Evolutionary conservation across 1,139 yeast species (phyloP).

Genomic region (Blastobotrys proliferans): DNA sequence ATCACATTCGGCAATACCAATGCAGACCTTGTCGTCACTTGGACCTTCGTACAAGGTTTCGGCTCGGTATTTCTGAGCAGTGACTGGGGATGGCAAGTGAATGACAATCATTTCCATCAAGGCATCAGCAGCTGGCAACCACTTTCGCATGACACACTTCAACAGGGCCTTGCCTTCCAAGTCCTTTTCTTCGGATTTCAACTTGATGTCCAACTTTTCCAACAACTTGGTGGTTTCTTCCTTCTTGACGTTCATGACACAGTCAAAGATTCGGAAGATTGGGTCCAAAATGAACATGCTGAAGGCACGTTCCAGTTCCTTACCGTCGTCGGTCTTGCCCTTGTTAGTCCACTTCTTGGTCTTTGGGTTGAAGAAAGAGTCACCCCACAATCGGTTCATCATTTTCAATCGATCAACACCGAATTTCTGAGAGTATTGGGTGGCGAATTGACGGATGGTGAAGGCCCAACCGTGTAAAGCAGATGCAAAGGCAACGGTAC

Average conservation of each 20-base stretch:
- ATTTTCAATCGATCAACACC: constrained; percentile 98
- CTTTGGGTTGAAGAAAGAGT: constrained; percentile 99
- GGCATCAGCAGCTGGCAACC: constrained; percentile 99
- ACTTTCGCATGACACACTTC: constrained; percentile 98
- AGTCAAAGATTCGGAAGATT: constrained; percentile 93
- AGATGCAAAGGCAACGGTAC: constrained; percentile 99
- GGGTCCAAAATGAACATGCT: constrained; percentile 99
- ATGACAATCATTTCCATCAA: constrained; percentile 97
- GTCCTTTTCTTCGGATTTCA: constrained; percentile 94
- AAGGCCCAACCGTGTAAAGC: constrained; percentile 99
- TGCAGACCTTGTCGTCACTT: constrained; percentile 84
- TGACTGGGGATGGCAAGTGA: constrained; percentile 99
- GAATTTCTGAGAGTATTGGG: constrained; percentile 97
- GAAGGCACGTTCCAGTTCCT: constrained; percentile 97
- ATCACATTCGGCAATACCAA: constrained; percentile 97
- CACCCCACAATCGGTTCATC: constrained; percentile 99
- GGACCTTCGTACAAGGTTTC: constrained; percentile 99
- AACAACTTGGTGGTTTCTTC: constrained; percentile 88
- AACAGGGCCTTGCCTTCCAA: constrained; percentile 98
- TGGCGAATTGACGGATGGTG: constrained; percentile 98
- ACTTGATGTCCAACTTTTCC: constrained; percentile 85
- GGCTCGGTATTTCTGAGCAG: constrained; percentile 99
- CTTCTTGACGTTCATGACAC: constrained; percentile 96
- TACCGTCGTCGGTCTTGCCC: constrained; percentile 94
- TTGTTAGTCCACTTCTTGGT: constrained; percentile 99